Evolutionary conservation across 164 flowering plant species (phyloP), one percentile per base, ranked within the genome.

Genomic region (Dillenia turbinata): DNA sequence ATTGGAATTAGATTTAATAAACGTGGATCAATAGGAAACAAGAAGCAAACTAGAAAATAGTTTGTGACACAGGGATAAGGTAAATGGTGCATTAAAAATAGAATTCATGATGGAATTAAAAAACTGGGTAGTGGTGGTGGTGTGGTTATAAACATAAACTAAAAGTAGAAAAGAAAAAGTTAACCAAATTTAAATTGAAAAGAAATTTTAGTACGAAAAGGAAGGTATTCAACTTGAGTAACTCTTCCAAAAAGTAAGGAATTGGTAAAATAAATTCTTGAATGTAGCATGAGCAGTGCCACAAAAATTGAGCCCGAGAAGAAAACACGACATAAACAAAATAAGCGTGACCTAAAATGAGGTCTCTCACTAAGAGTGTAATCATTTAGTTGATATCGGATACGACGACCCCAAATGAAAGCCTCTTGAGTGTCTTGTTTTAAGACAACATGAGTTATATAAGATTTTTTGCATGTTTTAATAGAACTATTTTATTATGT

Each of bases 361-460:
- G 88, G 91, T 90, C 97, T 87, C 86, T 81, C 81, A 85, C 69
- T 89, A 83, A 82, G n/a, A 74, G 77, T 80, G 91, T 85, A 79
- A 78, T 80, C 87, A 83, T 83, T 87, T 94, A 73, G 83, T 92
- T 79, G 92, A 81, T 81, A 81, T 81, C 92, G 83, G 87, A 81
- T 85, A n/a, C 90, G 92, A 83, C 92, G 85, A 89, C 89, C 92
- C 79, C 77, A 79, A 79, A 78, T 81, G 87, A 85, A 92, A 88
- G 96, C 93, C 95, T 83, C 96, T 86, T 69, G 80, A n/a, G 79
- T 79, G 75, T 80, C 97, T 96, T 91, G 98, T 86, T 91, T 84
- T 74, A 83, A 88, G 86, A 94, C 86, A 89, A 91, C 79, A 86
- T 79, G 93, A 88, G 88, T 82, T 75, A 71, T 77, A 86, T 86